Base-by-base conservation (phyloP, 2,329 filamentous ascomycete species). In the Calonectria naviculata region DNA sequence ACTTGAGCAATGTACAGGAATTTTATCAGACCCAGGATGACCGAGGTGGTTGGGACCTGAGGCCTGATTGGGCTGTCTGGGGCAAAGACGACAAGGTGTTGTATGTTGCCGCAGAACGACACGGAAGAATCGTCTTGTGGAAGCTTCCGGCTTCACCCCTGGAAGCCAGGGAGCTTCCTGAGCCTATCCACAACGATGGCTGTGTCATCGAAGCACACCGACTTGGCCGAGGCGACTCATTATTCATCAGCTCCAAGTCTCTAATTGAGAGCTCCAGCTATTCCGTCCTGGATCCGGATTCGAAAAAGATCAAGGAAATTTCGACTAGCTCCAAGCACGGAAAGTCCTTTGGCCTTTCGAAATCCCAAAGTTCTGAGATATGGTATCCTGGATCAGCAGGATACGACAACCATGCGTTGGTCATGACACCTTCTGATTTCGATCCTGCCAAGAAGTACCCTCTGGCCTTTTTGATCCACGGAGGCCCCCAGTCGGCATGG, bases 401-500 rank as follows among this genome's bases (percentile, higher is more conserved):
- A 44, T 92, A 93, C 72, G 83, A 90, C 38, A 89, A 94, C n/a
- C 93, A 95, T 75, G 92, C 93, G 0, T 89, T 93, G 79, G 89
- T 85, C 46, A 84, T 94, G 75, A 90, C 89, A 70, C 93, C 91
- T 0, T 91, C 90, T 0, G 74, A 88, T 76, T 97, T 96, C 79
- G 88, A 94, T 78, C 83, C 88, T 10, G 86, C 83, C 21, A 93
- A 94, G 82, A 95, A 90, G 74, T 97, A 96, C 78, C 95, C 95
- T 0, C 86, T 97, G 5, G 90, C 93, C 2, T 92, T 95, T 79
- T 85, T 95, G 47, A 93, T 97, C 73, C 95, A 97, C 78, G 95
- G 95, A 66, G 95, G 95, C 0, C 94, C 94, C 0, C 94, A 97
- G 81, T 90, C 92, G 26, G 90, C 93, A 0, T 96, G 93, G 92